Conservation (phyloP, 2,329 filamentous ascomycete species). For the Alternaria metachromatica region DNA sequence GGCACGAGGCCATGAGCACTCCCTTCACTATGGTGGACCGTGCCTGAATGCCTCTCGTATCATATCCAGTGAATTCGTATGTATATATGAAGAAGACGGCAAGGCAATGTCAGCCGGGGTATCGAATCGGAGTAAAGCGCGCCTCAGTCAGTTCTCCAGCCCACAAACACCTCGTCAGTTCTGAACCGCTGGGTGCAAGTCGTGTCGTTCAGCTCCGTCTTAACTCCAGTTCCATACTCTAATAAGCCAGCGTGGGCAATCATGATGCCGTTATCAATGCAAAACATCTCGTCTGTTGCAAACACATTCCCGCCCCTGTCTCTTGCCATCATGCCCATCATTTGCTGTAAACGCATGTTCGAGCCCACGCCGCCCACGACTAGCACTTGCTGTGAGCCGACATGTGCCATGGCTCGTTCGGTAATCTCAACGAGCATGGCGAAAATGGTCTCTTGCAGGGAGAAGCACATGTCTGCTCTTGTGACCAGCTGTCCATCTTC, state of each 20-base stretch:
- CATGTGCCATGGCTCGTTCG: constrained; percentile 97
- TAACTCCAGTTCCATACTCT: constrained; percentile 81
- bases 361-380: constrained; percentile 96
- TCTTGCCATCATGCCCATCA: constrained; percentile 96
- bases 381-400: constrained; percentile 86
- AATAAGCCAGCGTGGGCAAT: constrained; percentile 94
- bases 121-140: constrained; percentile 11
- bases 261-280: constrained; percentile 99
- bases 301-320: constrained; percentile 90
- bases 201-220: constrained; percentile 77
- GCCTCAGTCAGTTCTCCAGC: constrained; percentile 53
- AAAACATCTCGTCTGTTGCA: constrained; percentile 96
- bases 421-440: constrained; percentile 99
- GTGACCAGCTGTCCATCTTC: constrained; percentile 68
- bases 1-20: neutral
- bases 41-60: neutral
- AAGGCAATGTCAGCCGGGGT: constrained; percentile 2
- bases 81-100: neutral
- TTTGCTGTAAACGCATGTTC: constrained; percentile 92
- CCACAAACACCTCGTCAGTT: constrained; percentile 59
- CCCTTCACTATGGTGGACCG: neutral
- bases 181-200: constrained; percentile 66
- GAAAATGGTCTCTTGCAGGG: constrained; percentile 91
- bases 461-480: constrained; percentile 87
- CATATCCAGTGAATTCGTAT: neutral